These are phyloP conservation scores for Zymoseptoria tritici DNA, from an alignment of 2,329 filamentous ascomycete species.

Conservation along the genomic window DNA sequence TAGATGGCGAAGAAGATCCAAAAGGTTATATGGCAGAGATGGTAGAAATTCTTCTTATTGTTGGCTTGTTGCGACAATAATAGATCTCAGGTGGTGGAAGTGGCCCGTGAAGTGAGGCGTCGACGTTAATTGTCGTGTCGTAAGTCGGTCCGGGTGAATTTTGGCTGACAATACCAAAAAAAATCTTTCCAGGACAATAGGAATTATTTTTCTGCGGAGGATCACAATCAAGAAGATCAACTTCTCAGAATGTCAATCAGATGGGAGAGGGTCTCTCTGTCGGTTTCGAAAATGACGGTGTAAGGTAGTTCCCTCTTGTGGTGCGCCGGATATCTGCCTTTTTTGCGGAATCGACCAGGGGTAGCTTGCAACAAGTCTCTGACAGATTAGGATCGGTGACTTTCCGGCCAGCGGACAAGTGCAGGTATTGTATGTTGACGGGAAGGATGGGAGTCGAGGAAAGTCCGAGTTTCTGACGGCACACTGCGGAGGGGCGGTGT, in stretches of 20 bases:
- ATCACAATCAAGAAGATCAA: conserved; percentile 21
- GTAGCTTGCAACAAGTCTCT: conserved; percentile 17
- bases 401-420: conserved; percentile 30
- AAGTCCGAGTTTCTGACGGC: conserved; percentile 11
- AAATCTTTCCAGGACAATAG: conserved; percentile 5
- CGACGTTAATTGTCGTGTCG: neutral
- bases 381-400: conserved; percentile 22
- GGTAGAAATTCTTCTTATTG: conserved; percentile 10
- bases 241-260: conserved; percentile 4
- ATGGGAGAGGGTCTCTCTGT: neutral
- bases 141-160: conserved; percentile 4
- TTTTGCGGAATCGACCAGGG: conserved; percentile 18
- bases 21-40: conserved; percentile 4
- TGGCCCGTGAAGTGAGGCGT: neutral
- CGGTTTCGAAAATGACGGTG: conserved; percentile 18
- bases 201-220: conserved; percentile 8
- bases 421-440: conserved; percentile 5
- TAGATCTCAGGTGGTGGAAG: neutral
- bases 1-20: neutral
- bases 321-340: conserved; percentile 15
- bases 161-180: conserved; percentile 1
- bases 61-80: conserved; percentile 25
- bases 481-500: conserved; percentile 18
- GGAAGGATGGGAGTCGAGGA: conserved; percentile 10
- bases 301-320: conserved; percentile 10